Evolutionary conservation across 228 moss, liverwort and hornwort genomes (phyloP).

Genomic region (Sphagnum fallax): DNA sequence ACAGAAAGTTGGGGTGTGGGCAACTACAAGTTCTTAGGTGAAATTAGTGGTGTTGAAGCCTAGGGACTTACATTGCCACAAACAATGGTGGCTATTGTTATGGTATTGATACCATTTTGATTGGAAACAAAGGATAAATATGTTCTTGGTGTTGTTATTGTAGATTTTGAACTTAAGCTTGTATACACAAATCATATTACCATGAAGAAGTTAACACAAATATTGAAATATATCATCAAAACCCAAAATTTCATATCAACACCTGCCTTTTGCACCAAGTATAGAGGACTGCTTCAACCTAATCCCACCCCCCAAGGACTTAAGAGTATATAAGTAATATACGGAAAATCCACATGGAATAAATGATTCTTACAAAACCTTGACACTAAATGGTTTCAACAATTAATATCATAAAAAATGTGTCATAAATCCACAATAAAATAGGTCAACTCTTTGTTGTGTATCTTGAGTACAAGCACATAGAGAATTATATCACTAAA

Average conservation of each 20-base stretch:
- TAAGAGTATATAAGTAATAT: neutral
- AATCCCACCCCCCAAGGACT: no score
- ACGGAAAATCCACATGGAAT: neutral
- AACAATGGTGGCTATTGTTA: conserved; percentile 44
- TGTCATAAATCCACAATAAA: no score
- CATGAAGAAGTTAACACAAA: neutral
- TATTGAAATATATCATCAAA: no score
- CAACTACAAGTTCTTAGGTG: conserved; percentile 35
- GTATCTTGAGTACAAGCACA: no score
- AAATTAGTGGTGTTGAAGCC: conserved; percentile 41
- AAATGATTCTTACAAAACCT: no score
- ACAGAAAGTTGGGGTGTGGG: conserved; percentile 42
- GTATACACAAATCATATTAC: neutral
- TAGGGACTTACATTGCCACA: conserved; percentile 51
- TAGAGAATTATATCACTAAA: no score
- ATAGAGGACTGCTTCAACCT: no score
- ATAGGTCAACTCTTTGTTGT: no score
- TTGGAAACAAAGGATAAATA: conserved; percentile 37
- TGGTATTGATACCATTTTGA: conserved; percentile 24
- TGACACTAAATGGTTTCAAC: no score
- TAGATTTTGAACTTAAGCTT: conserved; percentile 55
- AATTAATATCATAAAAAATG: no score
- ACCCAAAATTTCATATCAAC: no score
- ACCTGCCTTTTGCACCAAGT: no score
- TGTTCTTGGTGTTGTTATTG: conserved; percentile 45